Conservation (phyloP, 2,329 filamentous ascomycete genomes). For the Hymenoscyphus fraxineus region DNA sequence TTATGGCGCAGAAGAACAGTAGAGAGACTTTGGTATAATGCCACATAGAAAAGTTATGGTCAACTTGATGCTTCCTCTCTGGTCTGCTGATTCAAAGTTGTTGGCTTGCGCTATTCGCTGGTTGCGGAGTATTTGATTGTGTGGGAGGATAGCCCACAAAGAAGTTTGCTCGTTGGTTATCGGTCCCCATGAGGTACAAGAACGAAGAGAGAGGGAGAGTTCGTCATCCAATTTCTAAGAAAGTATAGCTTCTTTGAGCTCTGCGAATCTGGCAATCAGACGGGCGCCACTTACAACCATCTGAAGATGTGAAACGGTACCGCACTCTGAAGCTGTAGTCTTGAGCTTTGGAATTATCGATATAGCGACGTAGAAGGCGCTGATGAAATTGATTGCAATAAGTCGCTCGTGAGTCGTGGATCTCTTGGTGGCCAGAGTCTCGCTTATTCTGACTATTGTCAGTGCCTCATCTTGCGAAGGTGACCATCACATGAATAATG, state of each 20-base stretch:
- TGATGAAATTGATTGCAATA: constrained; percentile 46
- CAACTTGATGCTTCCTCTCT: neutral
- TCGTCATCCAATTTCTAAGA: constrained; percentile 8
- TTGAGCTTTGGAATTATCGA: constrained; percentile 42
- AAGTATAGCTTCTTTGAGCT: neutral
- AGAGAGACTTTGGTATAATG: constrained; percentile 67
- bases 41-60: constrained; percentile 59
- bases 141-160: constrained; percentile 22
- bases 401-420: constrained; percentile 23
- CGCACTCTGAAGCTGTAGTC: constrained; percentile 28
- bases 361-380: constrained; percentile 43
- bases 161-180: constrained; percentile 45
- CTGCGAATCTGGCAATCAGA: neutral
- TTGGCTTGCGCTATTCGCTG: no score
- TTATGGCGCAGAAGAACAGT: constrained; percentile 67
- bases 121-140: neutral
- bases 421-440: no score
- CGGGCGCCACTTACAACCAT: neutral
- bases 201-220: no score
- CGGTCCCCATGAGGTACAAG: constrained; percentile 23
- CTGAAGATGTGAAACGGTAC: neutral
- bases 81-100: no score
- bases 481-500: no score
- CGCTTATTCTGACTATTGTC: no score
- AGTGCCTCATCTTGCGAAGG: no score